phyloP scores from a whole-genome alignment of 139 green algal genomes.

The Pedinophyceae sp. region DNA sequence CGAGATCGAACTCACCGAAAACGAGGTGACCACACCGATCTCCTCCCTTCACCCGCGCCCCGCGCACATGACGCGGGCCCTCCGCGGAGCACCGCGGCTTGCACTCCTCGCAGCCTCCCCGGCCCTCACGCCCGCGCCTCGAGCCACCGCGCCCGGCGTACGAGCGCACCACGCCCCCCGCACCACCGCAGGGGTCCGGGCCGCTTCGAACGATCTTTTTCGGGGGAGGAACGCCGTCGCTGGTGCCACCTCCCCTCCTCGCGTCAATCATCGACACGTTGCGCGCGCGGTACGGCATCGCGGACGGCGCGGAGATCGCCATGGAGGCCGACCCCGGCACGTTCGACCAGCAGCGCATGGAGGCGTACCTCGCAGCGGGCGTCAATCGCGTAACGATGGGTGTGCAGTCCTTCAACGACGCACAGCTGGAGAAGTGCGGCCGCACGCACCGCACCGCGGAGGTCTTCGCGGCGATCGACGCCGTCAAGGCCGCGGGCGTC shows the following conservation, averaged over 20 bases:
- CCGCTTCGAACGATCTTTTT: conserved; percentile 5
- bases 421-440: conserved; percentile 45
- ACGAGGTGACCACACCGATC: background rate
- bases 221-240: conserved; percentile 55
- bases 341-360: conserved; percentile 58
- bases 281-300: conserved; percentile 45
- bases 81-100: no score
- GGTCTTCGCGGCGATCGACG: conserved; percentile 45
- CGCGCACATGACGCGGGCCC: background rate
- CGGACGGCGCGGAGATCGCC: conserved; percentile 53
- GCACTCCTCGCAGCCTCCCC: background rate
- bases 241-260: conserved; percentile 58
- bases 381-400: conserved; percentile 81
- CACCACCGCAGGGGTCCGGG: background rate
- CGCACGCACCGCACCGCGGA: conserved; percentile 47
- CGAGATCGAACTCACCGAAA: conserved; percentile 56
- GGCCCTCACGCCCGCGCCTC: background rate
- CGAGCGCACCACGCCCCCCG: no score
- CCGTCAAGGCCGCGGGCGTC: conserved; percentile 28
- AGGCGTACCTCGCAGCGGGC: conserved; percentile 49
- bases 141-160: background rate
- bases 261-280: conserved; percentile 37
- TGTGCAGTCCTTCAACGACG: conserved; percentile 61
- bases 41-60: background rate
- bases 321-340: conserved; percentile 92